These are phyloP conservation scores for Boechera stricta DNA, from an alignment of 345 rosid genomes.

Conservation along the genomic window DNA sequence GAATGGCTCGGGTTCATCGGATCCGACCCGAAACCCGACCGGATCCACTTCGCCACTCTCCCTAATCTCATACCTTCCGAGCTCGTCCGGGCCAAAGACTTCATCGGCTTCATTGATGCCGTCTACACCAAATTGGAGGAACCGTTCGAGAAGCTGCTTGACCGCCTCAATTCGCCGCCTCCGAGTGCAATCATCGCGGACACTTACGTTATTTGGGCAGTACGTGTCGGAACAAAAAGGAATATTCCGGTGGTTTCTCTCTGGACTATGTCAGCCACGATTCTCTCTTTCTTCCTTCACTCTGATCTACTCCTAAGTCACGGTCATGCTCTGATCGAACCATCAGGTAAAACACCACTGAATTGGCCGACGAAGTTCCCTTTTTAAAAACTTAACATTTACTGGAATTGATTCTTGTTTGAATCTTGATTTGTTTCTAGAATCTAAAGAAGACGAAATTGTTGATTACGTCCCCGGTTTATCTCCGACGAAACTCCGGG, in stretches of 20 bases:
- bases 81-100: constrained; percentile 38
- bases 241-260: constrained; percentile 62
- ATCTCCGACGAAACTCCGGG: constrained; percentile 43
- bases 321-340: constrained; percentile 40
- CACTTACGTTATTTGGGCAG: constrained; percentile 48
- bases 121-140: constrained; percentile 33
- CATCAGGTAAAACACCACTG: constrained; percentile 39
- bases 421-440: constrained; percentile 6
- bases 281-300: constrained; percentile 45
- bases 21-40: constrained; percentile 48
- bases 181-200: constrained; percentile 49
- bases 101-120: constrained; percentile 31
- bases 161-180: constrained; percentile 39
- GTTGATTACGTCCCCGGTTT: constrained; percentile 53
- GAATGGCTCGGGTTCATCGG: constrained; percentile 68
- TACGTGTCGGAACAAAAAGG: constrained; percentile 44
- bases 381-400: too few relatives aligned
- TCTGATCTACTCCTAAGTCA: constrained; percentile 38
- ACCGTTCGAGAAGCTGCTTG: constrained; percentile 60
- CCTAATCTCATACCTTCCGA: constrained; percentile 43
- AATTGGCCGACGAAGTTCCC: too few relatives aligned
- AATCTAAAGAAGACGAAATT: constrained; percentile 37
- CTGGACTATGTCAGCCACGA: constrained; percentile 52
- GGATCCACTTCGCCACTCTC: constrained; percentile 43
- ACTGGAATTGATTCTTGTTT: neutral